Base-by-base conservation (phyloP, 2,329 filamentous ascomycete species). In the Hypoxylon sp. region DNA sequence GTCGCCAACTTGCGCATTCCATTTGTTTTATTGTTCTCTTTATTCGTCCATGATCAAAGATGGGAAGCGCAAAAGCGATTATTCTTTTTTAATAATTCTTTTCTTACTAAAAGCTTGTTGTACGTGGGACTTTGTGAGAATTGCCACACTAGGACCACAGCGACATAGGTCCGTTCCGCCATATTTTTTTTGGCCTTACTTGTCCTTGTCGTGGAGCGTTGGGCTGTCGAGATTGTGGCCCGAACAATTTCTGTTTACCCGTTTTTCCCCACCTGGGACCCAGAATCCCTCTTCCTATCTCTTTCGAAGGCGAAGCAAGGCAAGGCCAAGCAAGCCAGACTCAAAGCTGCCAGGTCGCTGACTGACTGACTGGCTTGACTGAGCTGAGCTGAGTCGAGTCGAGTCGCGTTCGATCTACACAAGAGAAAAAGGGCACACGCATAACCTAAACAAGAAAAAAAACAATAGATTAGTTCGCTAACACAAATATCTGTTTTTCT, bases 171-270 rank as follows among this genome's bases (percentile, higher is more conserved):
- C 54, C 13, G 61, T 70, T 51, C 65, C 63, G 59, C 60, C 51
- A 62, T n/a, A n/a, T n/a, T 22, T 31, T 31, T 65, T 66, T 66
- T 63, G 63, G 55, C 61, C 63, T 63, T 69, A 63, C 62, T 62
- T 67, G 58, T 52, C 55, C 26, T 65, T 60, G 31, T 64, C 63
- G 54, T 68, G 68, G 58, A 58, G 46, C 60, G 53, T 71, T 70
- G 65, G 70, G 68, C 63, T 66, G 59, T 65, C 63, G 57, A 65
- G 46, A 66, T 72, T 70, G 62, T 68, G 61, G 69, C 69, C 70
- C 59, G 66, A 70, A 68, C 53, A 57, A 59, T 71, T 61, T 71
- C 66, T 71, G 52, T 72, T 73, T 71, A 70, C 70, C 63, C 58
- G 66, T 68, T 67, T 66, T 69, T 70, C 55, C 55, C 69, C 62